Conservation (phyloP, 306 rosid species). For the Macrotyloma uniflorum region DNA sequence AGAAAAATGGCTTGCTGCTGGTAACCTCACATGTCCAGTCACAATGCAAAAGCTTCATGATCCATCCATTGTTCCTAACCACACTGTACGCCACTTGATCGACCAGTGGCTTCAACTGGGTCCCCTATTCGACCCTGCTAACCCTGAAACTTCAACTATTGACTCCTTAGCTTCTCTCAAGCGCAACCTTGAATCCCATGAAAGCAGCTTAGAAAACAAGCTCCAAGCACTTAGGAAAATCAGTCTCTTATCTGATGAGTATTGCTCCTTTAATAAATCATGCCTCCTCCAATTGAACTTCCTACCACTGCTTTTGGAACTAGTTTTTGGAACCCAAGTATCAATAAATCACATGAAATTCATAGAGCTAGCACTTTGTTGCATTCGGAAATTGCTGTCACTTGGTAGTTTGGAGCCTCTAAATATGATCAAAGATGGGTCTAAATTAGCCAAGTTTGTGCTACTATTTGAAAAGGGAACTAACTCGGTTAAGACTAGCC, state of each 20-base stretch:
- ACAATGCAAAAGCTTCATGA: conserved; percentile 93
- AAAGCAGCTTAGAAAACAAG: conserved; percentile 48
- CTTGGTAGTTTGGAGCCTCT: conserved; percentile 50
- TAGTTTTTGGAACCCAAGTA: conserved; percentile 48
- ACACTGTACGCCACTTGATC: conserved; percentile 80
- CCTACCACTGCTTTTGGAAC: conserved; percentile 69
- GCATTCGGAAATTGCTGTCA: conserved; percentile 49
- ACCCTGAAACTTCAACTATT: conserved; percentile 44
- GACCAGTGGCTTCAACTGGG: conserved; percentile 65
- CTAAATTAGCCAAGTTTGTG: conserved; percentile 46
- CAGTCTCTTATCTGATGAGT: conserved; percentile 47
- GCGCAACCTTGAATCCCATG: conserved; percentile 53
- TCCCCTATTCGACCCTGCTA: conserved; percentile 45
- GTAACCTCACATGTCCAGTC: conserved; percentile 90
- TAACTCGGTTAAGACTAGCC: conserved; percentile 44
- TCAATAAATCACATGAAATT: conserved; percentile 42
- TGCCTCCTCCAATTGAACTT: conserved; percentile 64
- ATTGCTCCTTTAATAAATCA: conserved; percentile 48
- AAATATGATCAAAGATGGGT: conserved; percentile 54
- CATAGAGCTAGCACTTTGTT: conserved; percentile 61
- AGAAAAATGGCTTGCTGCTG: conserved; percentile 72
- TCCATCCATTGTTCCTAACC: conserved; percentile 75
- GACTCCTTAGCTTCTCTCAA: conserved; percentile 57
- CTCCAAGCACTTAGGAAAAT: conserved; percentile 56
- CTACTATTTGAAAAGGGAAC: conserved; percentile 57